Evolutionary conservation across 345 rosid species (phyloP), one percentile per base, ranked within the genome.

Genomic region (Euphorbia peplus): DNA sequence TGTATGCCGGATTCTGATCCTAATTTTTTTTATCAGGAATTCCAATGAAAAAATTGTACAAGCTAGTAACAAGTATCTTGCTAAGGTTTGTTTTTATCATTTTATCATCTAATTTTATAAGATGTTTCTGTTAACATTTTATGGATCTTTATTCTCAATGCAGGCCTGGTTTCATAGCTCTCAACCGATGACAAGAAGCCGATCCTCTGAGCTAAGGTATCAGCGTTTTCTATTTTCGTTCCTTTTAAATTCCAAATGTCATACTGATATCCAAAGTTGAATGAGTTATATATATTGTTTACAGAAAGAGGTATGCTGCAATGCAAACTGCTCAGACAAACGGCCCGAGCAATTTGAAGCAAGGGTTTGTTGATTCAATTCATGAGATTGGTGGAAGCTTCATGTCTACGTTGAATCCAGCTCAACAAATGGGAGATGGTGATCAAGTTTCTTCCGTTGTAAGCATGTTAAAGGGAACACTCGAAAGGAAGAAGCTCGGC

Each of bases 91-190:
- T 41, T 42, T 51, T 19, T 14, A 3, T 32, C 37, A 32, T 32
- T 32, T 32, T 32, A 6, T 32, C 37, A 32, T 32, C 4, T 32
- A n/a, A n/a, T n/a, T n/a, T n/a, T n/a, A 6, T 6, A 32, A 6
- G 37, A 32, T 32, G 60, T 58, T 68, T 42, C 50, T 44, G 15
- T 6, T 9, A 22, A 60, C 18, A 48, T 68, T 59, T 51, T 71
- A 66, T 71, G 42, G 64, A 59, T 67, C 46, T 39, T 55, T 28
- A 6, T 64, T 60, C 53, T 64, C 28, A 25, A 1, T 77, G 68
- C 83, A 86, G 95, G 87, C 95, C 66, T 86, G 95, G 91, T 84
- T 88, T 78, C 86, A 86, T 15, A 83, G 88, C 75, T 78, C 89
- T 63, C 91, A 88, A 60, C 85, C 89, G 16, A 88, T 88, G 95